These are phyloP conservation scores for rapeseed (Brassica napus) DNA, from an alignment of 345 rosid species.

Conservation along the genomic window Da-Ae NC_063448.1:10346001-10346500, in stretches of 20 bases:
- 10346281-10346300: constrained; percentile 19
- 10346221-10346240: constrained; percentile 57
- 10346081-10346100: constrained; percentile 60
- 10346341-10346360: no score
- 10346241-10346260: constrained; percentile 78
- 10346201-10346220: constrained; percentile 46
- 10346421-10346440: no score
- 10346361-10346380: no score
- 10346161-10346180: constrained; percentile 71
- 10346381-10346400: no score
- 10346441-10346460: no score
- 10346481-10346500: no score
- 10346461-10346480: no score
- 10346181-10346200: constrained; percentile 84
- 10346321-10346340: no score
- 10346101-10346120: constrained; percentile 52
- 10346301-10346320: not conserved
- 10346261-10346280: constrained; percentile 41
- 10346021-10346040: constrained; percentile 59
- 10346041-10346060: constrained; percentile 39
- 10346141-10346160: constrained; percentile 63
- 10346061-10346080: constrained; percentile 59
- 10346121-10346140: constrained; percentile 46
- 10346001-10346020: constrained; percentile 64
- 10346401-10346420: no score